Conservation (phyloP, 257 asterid species). For the Avicennia marina region DNA sequence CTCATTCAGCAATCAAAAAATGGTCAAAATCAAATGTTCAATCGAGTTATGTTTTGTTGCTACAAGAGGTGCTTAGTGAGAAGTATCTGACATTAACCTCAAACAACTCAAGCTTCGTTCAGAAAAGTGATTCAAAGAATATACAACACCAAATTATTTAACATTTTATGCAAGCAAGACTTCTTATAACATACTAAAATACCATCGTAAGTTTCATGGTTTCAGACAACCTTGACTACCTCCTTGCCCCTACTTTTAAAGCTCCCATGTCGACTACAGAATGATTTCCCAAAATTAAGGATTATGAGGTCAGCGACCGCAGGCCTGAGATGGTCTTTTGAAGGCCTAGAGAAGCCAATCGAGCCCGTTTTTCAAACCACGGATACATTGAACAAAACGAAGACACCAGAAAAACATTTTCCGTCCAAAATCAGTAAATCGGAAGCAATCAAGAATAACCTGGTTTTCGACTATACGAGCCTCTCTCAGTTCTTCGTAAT, state of each 20-base stretch:
- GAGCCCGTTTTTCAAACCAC: slow-evolving; percentile 34
- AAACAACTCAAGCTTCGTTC: neutral
- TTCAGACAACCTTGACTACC: no score
- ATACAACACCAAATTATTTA: no score
- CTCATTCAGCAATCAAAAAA: neutral
- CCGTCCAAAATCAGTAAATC: neutral
- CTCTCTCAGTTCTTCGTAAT: slow-evolving; percentile 54
- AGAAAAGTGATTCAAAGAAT: no score
- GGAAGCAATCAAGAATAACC: slow-evolving; percentile 20
- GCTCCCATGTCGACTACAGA: no score
- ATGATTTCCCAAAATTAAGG: no score
- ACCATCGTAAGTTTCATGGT: no score
- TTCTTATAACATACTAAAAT: no score
- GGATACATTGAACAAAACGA: neutral
- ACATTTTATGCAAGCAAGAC: no score
- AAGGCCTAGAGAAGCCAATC: slow-evolving; percentile 60
- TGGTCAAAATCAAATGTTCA: slow-evolving; percentile 3
- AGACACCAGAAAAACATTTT: neutral
- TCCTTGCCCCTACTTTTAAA: no score
- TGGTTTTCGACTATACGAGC: slow-evolving; percentile 64
- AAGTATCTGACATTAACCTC: neutral
- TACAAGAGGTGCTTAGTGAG: neutral
- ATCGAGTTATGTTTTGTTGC: neutral
- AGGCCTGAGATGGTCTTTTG: slow-evolving; percentile 53
- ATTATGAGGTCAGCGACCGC: slow-evolving; percentile 34